phyloP scores from a whole-genome alignment of 768 basidiomycete genomes.

The Vararia minispora region DNA sequence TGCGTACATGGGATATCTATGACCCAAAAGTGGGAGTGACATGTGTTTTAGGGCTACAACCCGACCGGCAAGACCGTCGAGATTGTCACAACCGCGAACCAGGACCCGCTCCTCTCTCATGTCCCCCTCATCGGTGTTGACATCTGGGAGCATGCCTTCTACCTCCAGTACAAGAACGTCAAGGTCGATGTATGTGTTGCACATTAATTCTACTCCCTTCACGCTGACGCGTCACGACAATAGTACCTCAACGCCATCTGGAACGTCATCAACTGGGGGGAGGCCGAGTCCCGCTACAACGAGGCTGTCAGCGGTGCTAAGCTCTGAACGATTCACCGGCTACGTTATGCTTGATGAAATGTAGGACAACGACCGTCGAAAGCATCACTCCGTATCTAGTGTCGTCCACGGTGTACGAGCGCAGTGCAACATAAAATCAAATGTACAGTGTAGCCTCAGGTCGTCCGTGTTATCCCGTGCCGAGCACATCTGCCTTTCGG shows the following conservation, averaged over 20 bases:
- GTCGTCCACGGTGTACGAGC: too few species aligned
- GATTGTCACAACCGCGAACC: conserved; percentile 87
- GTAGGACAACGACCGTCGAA: too few species aligned
- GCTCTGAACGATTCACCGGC: conserved; percentile 20
- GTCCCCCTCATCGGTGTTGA: conserved; percentile 86
- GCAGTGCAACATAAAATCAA: too few species aligned
- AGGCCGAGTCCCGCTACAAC: conserved; percentile 57
- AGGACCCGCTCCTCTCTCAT: conserved; percentile 77
- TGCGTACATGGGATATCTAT: too few species aligned
- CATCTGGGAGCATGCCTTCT: conserved; percentile 95
- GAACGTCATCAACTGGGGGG: conserved; percentile 61
- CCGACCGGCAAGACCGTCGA: conserved; percentile 60
- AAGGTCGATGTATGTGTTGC: conserved; percentile 69
- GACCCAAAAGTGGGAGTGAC: too few species aligned
- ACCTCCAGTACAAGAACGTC: conserved; percentile 93
- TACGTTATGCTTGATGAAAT: too few species aligned
- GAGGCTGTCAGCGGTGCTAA: conserved; percentile 29
- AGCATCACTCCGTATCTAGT: too few species aligned
- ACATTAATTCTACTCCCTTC: not conserved
- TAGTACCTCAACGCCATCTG: conserved; percentile 73
- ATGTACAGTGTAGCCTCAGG: too few species aligned
- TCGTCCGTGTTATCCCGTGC: too few species aligned
- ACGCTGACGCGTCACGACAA: conserved; percentile 1
- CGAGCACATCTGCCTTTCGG: too few species aligned
- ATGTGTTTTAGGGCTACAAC: conserved; percentile 54